Conservation (phyloP, 257 asterid genomes). For the Ehretia macrophylla region DNA sequence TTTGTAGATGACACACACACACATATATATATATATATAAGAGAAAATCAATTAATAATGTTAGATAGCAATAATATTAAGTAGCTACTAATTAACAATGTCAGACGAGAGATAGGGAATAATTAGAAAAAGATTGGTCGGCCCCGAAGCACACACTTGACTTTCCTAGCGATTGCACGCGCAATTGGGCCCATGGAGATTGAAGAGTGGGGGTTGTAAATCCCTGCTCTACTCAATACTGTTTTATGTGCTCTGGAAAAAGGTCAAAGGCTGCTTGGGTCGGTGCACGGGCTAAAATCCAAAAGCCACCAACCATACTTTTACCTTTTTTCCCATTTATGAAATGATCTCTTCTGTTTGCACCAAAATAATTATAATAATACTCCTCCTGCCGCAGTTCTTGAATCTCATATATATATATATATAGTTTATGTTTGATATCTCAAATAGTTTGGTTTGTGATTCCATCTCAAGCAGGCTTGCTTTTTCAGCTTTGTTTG, state of each 20-base stretch:
- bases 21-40: no score
- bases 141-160: background rate
- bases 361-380: background rate
- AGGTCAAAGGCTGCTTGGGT: no score
- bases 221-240: background rate
- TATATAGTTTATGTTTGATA: no score
- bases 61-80: conserved; percentile 13
- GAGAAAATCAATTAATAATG: background rate
- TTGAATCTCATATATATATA: no score
- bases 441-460: no score
- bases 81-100: background rate
- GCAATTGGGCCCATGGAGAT: background rate
- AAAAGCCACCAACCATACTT: conserved; percentile 6
- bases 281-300: conserved; percentile 12
- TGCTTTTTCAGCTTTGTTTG: no score
- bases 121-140: background rate
- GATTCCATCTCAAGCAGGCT: no score
- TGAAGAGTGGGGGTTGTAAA: background rate
- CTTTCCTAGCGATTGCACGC: background rate
- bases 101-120: background rate
- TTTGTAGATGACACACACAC: background rate
- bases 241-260: background rate
- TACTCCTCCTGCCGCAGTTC: no score
- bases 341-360: background rate
- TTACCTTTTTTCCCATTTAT: background rate